phyloP scores from a whole-genome alignment of 148 eudicot species.

The Amaranthus palmeri region DNA sequence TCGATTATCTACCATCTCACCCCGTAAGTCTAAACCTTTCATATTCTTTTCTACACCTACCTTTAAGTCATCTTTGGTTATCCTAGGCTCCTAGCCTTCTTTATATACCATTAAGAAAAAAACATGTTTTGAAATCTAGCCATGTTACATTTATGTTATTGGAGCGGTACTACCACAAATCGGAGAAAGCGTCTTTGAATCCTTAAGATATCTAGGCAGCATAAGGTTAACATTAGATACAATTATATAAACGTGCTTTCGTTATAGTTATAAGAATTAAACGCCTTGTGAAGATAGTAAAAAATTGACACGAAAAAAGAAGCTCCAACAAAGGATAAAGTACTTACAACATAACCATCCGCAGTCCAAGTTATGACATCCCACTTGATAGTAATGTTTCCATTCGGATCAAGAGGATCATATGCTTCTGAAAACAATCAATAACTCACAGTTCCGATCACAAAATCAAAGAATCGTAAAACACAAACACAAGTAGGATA shows the following conservation, averaged over 20 bases:
- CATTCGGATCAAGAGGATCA: slow-evolving; percentile 75
- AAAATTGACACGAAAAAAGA: not conserved
- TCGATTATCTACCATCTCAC: too few species aligned
- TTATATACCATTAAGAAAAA: too few species aligned
- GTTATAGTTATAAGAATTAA: not conserved
- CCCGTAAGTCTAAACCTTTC: too few species aligned
- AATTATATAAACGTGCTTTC: not conserved
- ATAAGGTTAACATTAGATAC: not conserved
- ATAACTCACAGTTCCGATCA: not conserved
- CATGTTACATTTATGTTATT: too few species aligned
- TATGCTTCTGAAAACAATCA: slow-evolving; percentile 54
- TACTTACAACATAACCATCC: slow-evolving; percentile 84
- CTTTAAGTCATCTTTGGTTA: too few species aligned
- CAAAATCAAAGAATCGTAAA: not conserved
- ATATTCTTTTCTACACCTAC: too few species aligned
- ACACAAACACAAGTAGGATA: not conserved
- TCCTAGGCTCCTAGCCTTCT: too few species aligned
- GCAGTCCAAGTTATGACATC: slow-evolving; percentile 73
- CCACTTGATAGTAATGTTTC: slow-evolving; percentile 91
- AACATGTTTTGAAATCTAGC: too few species aligned
- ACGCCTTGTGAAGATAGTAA: not conserved
- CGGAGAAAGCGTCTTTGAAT: too few species aligned
- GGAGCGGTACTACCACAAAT: too few species aligned
- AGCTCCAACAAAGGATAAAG: not conserved
- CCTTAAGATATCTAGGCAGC: not conserved